These are phyloP conservation scores for Hyaloscypha variabilis DNA, from an alignment of 495 filamentous ascomycete genomes.

Conservation along the genomic window DNA sequence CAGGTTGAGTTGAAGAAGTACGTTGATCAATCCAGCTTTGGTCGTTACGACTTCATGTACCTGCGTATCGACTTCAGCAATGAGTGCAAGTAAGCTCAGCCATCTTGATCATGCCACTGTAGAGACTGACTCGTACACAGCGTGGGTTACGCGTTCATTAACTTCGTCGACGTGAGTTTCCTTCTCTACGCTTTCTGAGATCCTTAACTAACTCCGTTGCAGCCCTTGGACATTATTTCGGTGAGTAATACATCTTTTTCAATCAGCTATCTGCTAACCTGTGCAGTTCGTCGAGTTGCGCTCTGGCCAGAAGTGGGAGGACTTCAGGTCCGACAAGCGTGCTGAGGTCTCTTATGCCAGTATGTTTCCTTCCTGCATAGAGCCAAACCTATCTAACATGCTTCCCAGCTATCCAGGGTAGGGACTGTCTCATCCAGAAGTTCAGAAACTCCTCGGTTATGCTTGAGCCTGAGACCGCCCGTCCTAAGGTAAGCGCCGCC, in stretches of 20 bases:
- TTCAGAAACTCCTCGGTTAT: constrained; percentile 97
- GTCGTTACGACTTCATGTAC: constrained; percentile 93
- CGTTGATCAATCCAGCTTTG: constrained; percentile 75
- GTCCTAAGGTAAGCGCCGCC: constrained; percentile 69
- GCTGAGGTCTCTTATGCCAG: constrained; percentile 94
- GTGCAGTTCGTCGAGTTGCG: constrained; percentile 74
- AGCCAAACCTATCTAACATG: background rate
- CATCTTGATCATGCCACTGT: background rate
- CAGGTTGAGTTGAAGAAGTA: constrained; percentile 79
- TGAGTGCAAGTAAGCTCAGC: constrained; percentile 75
- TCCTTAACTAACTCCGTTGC: constrained; percentile 35
- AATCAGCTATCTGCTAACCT: constrained; percentile 29
- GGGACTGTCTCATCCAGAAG: constrained; percentile 86
- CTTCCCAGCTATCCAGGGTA: constrained; percentile 80
- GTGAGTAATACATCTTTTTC: constrained; percentile 44
- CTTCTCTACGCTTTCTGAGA: background rate
- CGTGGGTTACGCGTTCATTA: constrained; percentile 98
- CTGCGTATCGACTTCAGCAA: constrained; percentile 90
- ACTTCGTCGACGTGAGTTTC: constrained; percentile 76
- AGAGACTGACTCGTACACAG: constrained; percentile 53
- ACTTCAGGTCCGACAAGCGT: constrained; percentile 81
- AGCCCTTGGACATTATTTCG: constrained; percentile 74
- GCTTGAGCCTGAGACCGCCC: constrained; percentile 77
- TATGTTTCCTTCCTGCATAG: constrained; percentile 45
- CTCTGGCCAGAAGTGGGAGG: constrained; percentile 67